phyloP scores from a whole-genome alignment of 495 filamentous ascomycete species.

The Copromyces sp. region DNA sequence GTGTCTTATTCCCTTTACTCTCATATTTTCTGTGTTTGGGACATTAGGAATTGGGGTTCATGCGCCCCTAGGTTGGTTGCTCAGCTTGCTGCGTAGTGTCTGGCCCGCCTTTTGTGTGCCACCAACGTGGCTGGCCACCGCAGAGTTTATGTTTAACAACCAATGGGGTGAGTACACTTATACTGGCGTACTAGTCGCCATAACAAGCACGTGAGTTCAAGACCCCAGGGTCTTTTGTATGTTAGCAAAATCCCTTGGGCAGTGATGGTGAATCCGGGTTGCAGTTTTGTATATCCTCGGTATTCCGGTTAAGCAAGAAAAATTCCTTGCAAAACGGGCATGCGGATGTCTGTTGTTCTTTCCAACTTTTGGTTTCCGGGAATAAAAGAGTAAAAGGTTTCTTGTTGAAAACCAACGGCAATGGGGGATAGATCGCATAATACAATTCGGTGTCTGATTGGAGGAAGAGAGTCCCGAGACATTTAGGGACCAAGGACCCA shows the following conservation, averaged over 20 bases:
- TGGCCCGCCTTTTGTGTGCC: not conserved
- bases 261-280: not conserved
- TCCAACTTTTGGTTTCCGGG: not conserved
- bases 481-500: not conserved
- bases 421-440: not conserved
- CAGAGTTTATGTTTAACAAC: not conserved
- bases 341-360: not conserved
- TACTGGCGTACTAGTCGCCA: not conserved
- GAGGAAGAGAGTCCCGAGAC: not conserved
- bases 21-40: too few species aligned
- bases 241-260: not conserved
- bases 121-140: not conserved
- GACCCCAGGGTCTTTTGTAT: not conserved
- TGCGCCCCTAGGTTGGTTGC: not conserved
- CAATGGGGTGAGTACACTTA: not conserved
- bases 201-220: not conserved
- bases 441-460: not conserved
- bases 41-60: not conserved
- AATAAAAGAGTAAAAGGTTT: not conserved
- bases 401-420: not conserved
- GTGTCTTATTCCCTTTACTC: too few species aligned
- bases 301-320: not conserved
- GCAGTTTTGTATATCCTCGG: not conserved
- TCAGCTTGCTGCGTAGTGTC: not conserved
- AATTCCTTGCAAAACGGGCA: not conserved